phyloP scores from a whole-genome alignment of 257 asterid species.

The Knoxia roxburghii region DNA sequence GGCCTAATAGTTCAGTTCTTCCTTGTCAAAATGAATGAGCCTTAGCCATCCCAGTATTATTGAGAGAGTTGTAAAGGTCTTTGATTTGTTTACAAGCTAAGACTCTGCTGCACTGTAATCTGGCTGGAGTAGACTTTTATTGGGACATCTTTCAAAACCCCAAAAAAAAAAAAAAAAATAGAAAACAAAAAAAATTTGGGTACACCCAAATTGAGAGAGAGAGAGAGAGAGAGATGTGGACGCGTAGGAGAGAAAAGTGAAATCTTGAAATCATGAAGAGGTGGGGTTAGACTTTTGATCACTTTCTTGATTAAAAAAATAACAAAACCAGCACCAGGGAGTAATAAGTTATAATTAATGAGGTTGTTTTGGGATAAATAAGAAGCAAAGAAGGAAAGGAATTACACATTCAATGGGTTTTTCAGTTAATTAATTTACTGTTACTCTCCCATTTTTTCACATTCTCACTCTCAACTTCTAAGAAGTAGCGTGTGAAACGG shows the following conservation, averaged over 20 bases:
- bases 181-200: too few species aligned
- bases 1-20: neutral
- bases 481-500: neutral
- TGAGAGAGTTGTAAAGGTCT: neutral
- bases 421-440: neutral
- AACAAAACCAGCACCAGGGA: neutral
- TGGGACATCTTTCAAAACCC: neutral
- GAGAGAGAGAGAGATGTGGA: conserved; percentile 21
- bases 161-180: too few species aligned
- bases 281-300: conserved; percentile 8
- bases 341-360: neutral
- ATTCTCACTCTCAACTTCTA: neutral
- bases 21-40: conserved; percentile 1
- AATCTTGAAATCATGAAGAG: neutral
- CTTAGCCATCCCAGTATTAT: too few species aligned
- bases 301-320: neutral
- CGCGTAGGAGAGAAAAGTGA: conserved; percentile 11
- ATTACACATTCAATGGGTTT: neutral
- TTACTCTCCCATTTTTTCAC: neutral
- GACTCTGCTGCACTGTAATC: conserved; percentile 35
- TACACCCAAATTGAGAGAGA: too few species aligned
- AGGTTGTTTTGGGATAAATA: conserved; percentile 5
- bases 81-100: conserved; percentile 39
- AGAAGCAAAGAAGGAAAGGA: neutral
- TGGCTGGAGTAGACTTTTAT: conserved; percentile 43